These are phyloP conservation scores for Cyphellophora attinorum DNA, from an alignment of 2,329 filamentous ascomycete genomes.

Conservation along the genomic window DNA sequence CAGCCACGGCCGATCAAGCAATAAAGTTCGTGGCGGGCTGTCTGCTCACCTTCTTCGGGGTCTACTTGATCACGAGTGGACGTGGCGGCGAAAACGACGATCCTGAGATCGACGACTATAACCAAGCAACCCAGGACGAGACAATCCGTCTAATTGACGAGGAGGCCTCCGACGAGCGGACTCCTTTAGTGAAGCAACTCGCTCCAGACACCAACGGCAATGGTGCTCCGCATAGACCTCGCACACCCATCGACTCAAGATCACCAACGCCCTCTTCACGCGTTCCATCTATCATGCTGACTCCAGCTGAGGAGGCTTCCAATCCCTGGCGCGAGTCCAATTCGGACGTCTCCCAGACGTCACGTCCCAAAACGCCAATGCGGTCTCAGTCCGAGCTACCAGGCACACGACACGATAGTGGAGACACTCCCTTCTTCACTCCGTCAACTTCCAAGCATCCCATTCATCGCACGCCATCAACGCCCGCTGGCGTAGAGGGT, in stretches of 20 bases:
- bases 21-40: conserved; percentile 85
- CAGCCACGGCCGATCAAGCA: conserved; percentile 62
- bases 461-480: conserved; percentile 9
- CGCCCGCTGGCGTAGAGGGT: conserved; percentile 12
- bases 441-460: conserved; percentile 10
- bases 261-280: conserved; percentile 8
- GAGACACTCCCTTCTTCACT: conserved; percentile 13
- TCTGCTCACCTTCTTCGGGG: conserved; percentile 83
- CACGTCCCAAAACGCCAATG: conserved; percentile 10
- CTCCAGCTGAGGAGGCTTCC: conserved; percentile 9
- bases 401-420: neutral
- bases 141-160: conserved; percentile 30
- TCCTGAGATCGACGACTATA: conserved; percentile 54
- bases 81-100: conserved; percentile 47
- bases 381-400: conserved; percentile 4
- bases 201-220: too few relatives aligned
- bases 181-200: too few relatives aligned
- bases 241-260: neutral
- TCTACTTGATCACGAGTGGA: conserved; percentile 93
- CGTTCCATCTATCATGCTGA: conserved; percentile 16
- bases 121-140: conserved; percentile 50
- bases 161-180: conserved; percentile 18
- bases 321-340: conserved; percentile 13
- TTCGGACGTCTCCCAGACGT: conserved; percentile 7
- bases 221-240: neutral